phyloP scores from a whole-genome alignment of 441 rosid genomes.

The Caryocar brasiliense region DNA sequence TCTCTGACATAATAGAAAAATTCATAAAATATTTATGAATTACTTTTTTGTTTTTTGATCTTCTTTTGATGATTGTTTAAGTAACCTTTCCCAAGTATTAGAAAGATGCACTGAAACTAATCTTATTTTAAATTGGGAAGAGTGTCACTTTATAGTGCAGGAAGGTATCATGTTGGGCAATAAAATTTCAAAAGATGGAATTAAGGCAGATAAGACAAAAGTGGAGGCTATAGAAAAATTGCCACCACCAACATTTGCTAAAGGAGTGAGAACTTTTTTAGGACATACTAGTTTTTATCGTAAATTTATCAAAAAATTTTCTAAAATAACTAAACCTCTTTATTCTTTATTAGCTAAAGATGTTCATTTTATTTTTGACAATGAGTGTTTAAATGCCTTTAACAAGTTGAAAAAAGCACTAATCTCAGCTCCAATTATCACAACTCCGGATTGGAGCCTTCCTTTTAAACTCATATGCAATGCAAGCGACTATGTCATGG shows the following conservation, averaged over 20 bases:
- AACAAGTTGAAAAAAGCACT: background rate
- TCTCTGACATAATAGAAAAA: background rate
- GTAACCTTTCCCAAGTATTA: background rate
- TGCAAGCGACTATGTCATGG: background rate
- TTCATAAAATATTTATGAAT: background rate
- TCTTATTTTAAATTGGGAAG: background rate
- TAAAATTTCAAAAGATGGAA: background rate
- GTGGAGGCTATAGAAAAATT: background rate
- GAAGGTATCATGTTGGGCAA: background rate
- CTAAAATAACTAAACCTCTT: background rate
- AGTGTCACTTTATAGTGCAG: background rate
- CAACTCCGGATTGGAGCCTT: background rate
- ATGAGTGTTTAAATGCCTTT: background rate
- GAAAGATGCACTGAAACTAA: background rate
- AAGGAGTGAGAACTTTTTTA: background rate
- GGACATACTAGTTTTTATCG: background rate
- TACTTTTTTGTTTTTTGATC: background rate
- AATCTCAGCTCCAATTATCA: background rate
- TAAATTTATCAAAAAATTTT: background rate
- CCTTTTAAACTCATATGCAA: too few species aligned
- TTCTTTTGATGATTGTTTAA: background rate
- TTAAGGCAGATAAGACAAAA: background rate
- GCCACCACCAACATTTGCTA: background rate
- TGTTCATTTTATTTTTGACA: background rate
- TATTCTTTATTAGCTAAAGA: background rate